Conservation (phyloP, 805 yeast species). For the Candida ficus region DNA sequence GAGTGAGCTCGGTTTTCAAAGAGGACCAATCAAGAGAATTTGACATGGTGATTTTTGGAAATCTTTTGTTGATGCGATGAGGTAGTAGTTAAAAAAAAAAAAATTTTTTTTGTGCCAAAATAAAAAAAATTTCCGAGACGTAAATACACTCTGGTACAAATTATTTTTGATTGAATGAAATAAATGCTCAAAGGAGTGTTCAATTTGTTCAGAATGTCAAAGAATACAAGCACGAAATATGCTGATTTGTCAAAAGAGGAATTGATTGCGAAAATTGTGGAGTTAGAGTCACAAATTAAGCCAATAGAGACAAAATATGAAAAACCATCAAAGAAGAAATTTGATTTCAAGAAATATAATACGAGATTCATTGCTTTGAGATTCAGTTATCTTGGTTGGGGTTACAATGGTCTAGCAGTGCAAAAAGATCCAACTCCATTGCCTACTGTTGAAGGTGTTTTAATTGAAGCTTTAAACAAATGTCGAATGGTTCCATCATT, state of each 20-base stretch:
- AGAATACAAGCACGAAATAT: conserved; percentile 31
- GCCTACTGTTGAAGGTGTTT: conserved; percentile 81
- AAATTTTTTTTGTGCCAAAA: background rate
- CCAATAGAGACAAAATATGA: background rate
- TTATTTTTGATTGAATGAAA: background rate
- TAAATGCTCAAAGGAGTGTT: conserved; percentile 1
- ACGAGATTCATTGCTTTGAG: conserved; percentile 71
- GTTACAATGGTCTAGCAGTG: conserved; percentile 83
- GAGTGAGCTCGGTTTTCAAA: conserved; percentile 46
- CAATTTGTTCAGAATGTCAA: conserved; percentile 6
- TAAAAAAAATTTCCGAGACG: background rate
- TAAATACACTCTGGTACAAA: too few species aligned
- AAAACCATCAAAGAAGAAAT: conserved; percentile 32
- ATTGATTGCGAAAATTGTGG: conserved; percentile 49
- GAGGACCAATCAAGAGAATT: conserved; percentile 60
- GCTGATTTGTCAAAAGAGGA: conserved; percentile 61
- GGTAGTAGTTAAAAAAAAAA: conserved; percentile 8
- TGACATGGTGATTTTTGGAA: conserved; percentile 12
- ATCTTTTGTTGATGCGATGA: background rate
- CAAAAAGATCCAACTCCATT: conserved; percentile 72
- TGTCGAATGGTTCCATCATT: conserved; percentile 59
- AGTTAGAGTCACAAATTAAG: conserved; percentile 41
- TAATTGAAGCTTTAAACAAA: conserved; percentile 64
- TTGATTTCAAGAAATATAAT: conserved; percentile 61
- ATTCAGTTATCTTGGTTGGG: conserved; percentile 92